Evolutionary conservation across 345 rosid species (phyloP).

Genomic region (Alliaria petiolata): DNA sequence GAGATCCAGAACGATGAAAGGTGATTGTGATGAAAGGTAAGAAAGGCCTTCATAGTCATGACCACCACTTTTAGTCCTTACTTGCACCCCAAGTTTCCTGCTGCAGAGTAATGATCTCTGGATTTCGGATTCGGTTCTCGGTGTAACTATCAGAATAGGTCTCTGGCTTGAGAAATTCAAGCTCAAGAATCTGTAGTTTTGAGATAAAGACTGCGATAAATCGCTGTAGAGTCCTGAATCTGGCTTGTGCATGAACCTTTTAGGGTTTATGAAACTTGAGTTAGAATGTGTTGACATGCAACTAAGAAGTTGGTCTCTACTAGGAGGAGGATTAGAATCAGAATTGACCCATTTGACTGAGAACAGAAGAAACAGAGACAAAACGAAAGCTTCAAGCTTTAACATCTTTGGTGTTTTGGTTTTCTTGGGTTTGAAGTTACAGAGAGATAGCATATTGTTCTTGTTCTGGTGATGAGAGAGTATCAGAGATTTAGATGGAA

Average conservation of each 20-base stretch:
- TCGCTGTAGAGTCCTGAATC: constrained; percentile 12
- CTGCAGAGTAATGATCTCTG: constrained; percentile 46
- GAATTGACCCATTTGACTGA: constrained; percentile 30
- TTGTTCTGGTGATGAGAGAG: constrained; percentile 11
- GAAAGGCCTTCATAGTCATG: constrained; percentile 71
- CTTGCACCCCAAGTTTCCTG: constrained; percentile 34
- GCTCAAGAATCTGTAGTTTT: constrained; percentile 14
- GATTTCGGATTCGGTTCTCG: constrained; percentile 42
- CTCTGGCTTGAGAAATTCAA: constrained; percentile 35
- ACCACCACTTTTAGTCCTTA: constrained; percentile 65
- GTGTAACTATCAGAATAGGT: constrained; percentile 43
- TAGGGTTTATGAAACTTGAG: constrained; percentile 5
- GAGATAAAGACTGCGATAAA: constrained; percentile 11
- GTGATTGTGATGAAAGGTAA: constrained; percentile 35
- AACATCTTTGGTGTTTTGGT: constrained; percentile 17
- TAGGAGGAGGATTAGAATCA: constrained; percentile 10
- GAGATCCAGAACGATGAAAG: constrained; percentile 55
- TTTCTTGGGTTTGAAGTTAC: constrained; percentile 25
- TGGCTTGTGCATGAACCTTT: constrained; percentile 20
- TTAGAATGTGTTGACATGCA: constrained; percentile 24
- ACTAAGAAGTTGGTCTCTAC: constrained; percentile 21
- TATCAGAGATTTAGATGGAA: not conserved
- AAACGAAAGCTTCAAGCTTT: constrained; percentile 19
- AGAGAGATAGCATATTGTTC: constrained; percentile 21
- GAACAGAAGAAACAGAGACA: constrained; percentile 23